Conservation (phyloP, 352 stramenopile genomes). For the Globisporangium lucens region DNA sequence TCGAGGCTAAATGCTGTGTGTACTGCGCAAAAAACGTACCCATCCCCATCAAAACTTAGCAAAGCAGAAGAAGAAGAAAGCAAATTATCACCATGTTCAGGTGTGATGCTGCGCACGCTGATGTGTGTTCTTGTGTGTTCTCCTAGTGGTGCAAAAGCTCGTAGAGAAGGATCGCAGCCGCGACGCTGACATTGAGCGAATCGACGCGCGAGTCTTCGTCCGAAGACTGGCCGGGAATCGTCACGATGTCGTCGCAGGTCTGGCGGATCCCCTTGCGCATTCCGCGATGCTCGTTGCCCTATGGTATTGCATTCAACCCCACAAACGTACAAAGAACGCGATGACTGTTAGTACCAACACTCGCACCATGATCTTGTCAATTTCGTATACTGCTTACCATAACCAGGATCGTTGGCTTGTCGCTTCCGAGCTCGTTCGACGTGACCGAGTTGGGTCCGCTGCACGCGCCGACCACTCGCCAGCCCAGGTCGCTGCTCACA, state of each 20-base stretch:
- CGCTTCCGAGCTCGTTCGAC: slow-evolving; percentile 41
- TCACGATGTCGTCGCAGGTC: slow-evolving; percentile 71
- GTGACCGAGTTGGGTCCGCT: slow-evolving; percentile 71
- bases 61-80: background rate
- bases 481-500: slow-evolving; percentile 60
- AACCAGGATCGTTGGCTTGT: slow-evolving; percentile 72
- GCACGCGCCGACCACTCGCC: slow-evolving; percentile 68
- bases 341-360: background rate
- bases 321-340: background rate
- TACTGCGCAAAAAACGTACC: background rate
- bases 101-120: background rate
- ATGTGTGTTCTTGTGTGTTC: background rate
- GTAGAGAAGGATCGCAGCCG: slow-evolving; percentile 73
- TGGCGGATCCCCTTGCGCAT: slow-evolving; percentile 70
- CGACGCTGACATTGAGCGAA: slow-evolving; percentile 82
- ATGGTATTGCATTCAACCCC: background rate
- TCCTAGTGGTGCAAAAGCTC: slow-evolving; percentile 70
- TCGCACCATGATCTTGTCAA: background rate
- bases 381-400: slow-evolving; percentile 41
- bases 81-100: background rate
- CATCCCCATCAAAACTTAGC: background rate
- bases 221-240: slow-evolving; percentile 56
- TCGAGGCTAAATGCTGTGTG: slow-evolving; percentile 1
- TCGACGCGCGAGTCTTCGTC: slow-evolving; percentile 68
- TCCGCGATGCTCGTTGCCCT: slow-evolving; percentile 80